A percentile compares a stretch with the other conserved stretches of the same genome.
These are phyloP conservation scores for Rhizomucor pusillus DNA, from an alignment of 371 early-diverging fungal genomes.

Conservation along the genomic window DNA sequence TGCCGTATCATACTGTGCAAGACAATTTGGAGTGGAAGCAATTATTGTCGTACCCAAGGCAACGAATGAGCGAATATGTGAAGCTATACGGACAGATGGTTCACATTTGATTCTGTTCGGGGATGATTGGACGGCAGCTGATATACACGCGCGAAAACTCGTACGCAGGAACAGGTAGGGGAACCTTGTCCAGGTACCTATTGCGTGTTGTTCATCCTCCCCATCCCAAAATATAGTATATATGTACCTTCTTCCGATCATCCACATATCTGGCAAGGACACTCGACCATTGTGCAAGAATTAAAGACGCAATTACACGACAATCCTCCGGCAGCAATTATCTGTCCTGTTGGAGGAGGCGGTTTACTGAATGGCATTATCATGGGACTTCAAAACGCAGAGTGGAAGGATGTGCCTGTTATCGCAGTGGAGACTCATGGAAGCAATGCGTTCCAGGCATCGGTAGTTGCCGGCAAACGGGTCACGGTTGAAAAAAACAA, in stretches of 20 bases:
- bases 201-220: too few relatives aligned
- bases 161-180: conserved; percentile 52
- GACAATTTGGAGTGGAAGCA: conserved; percentile 57
- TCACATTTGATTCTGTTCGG: conserved; percentile 59
- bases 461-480: conserved; percentile 59
- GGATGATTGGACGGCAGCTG: conserved; percentile 58
- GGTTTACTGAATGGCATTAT: conserved; percentile 70
- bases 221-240: conserved; percentile 36
- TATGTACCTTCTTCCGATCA: conserved; percentile 71
- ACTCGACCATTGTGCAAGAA: conserved; percentile 64
- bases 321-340: conserved; percentile 61
- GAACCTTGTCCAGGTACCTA: neutral
- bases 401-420: conserved; percentile 65
- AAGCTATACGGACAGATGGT: conserved; percentile 59
- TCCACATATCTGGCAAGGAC: conserved; percentile 56
- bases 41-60: conserved; percentile 61
- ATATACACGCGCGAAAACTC: conserved; percentile 48
- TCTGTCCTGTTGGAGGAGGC: conserved; percentile 72
- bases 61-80: conserved; percentile 48
- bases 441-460: conserved; percentile 67
- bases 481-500: conserved; percentile 51
- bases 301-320: conserved; percentile 58
- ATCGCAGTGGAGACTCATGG: conserved; percentile 77
- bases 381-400: conserved; percentile 56
- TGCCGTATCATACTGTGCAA: conserved; percentile 67